Base-by-base conservation (phyloP, 148 eudicot species). In the Vaccinium vitisidaea region DNA sequence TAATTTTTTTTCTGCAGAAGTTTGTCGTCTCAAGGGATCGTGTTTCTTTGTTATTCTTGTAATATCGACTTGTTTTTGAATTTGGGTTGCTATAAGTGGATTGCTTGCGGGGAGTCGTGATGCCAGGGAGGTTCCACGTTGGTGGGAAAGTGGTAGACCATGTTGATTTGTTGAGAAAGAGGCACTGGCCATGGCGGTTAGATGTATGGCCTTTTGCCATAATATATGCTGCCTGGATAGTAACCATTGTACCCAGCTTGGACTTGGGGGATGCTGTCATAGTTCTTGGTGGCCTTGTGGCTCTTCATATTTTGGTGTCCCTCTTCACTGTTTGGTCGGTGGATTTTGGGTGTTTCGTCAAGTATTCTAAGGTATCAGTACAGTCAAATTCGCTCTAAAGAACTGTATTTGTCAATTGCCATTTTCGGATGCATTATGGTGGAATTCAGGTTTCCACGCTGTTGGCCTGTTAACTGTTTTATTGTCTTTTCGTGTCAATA, bases 261-360 rank as follows among this genome's bases (percentile, higher is more conserved):
- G 98, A 95, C 79, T 53, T 92, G 16, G 88, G 81, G 53, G 98
- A 95, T 88, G 89, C 98, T 27, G 84, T 80, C 75, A 91, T 95
- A 74, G 92, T 92, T 83, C 89, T 94, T 63, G 98, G 98, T 14
- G 91, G 92, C 70, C 84, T 97, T 9, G 73, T 65, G 2, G 91
- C 87, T 83, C 79, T 91, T 69, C 98, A 97, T 80, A 86, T 90
- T 67, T 87, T 97, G 89, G 90, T 91, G 80, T 87, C 92, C 77
- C 94, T 97, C 36, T 97, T 95, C 87, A 94, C 96, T 16, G 94
- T 90, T 84, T 97, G 99, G 99, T 92, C 98, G 2, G 99, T 97
- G 85, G 98, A 95, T 90, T 95, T 97, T 85, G 93, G 86, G 84
- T 93, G 98, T 79, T 92, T 97, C 59, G 90, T 93, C 71, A 93